Evolutionary conservation across 768 basidiomycete genomes (phyloP).

Genomic region (Calocybe gangraenosa): DNA sequence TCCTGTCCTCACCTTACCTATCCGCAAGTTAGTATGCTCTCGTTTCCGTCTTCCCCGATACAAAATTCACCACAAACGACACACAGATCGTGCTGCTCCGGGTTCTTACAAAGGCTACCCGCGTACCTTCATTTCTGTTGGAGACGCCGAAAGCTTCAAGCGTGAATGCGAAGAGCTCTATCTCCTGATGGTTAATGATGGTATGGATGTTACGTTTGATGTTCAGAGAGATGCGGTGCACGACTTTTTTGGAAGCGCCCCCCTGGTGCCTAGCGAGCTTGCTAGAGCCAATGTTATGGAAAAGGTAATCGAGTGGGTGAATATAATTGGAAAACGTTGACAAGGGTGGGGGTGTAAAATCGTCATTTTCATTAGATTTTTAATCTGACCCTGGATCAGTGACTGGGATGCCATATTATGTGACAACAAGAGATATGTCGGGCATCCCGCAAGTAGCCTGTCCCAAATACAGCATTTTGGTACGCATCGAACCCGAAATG

Average conservation of each 20-base stretch:
- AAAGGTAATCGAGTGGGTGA: neutral
- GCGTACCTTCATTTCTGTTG: conserved; percentile 18
- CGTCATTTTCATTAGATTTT: too few relatives aligned
- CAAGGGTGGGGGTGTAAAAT: too few relatives aligned
- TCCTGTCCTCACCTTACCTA: conserved; percentile 14
- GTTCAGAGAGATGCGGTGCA: conserved; percentile 20
- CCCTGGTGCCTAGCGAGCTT: neutral
- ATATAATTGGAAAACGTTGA: neutral
- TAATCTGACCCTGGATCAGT: too few relatives aligned
- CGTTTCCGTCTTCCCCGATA: too few relatives aligned
- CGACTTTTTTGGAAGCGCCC: conserved; percentile 14
- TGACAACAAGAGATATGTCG: too few relatives aligned
- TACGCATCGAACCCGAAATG: too few relatives aligned
- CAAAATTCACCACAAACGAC: too few relatives aligned
- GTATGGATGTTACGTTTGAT: conserved; percentile 18
- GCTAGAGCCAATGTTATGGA: conserved; percentile 1
- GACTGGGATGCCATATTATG: too few relatives aligned
- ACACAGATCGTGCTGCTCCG: conserved; percentile 12
- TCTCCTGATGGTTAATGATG: conserved; percentile 15
- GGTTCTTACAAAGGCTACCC: conserved; percentile 17
- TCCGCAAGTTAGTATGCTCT: conserved; percentile 13
- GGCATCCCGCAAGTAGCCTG: too few relatives aligned
- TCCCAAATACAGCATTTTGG: too few relatives aligned
- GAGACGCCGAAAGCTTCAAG: conserved; percentile 16
- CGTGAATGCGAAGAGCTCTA: conserved; percentile 17